Base-by-base conservation (phyloP, 441 rosid genomes). In the Gossypium davidsonii region DNA sequence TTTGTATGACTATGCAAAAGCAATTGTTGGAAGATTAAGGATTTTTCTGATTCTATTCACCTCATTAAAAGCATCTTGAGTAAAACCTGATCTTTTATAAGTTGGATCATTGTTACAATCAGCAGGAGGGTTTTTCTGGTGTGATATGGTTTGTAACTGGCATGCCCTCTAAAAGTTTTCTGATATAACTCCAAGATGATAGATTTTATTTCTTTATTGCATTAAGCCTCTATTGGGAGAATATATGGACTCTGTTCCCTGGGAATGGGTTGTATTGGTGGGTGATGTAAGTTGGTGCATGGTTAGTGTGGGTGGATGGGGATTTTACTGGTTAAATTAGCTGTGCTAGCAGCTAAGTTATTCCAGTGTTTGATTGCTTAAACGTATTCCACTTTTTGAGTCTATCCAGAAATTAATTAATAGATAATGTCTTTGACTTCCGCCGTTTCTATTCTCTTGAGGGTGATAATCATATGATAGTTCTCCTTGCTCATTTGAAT, bases 401-500 rank as follows among this genome's bases (percentile, higher is more conserved):
- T 42, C 48, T 42, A 42, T 11, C 4, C 14, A 42, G 48, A 10
- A 42, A 42, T 42, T 42, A 42, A 42, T 42, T 42, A 67, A 7
- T 67, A 46, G 39, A 66, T n/a, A 31, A 51, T 51, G 60, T 52
- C 60, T n/a, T 67, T 68, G 60, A 68, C 61, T 55, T 11, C 26
- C 48, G 52, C 48, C 46, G 7, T 8, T 68, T 68, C 6, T 51
- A 25, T 51, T 51, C 52, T 52, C 5, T 31, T 52, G 42, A 49
- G 48, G 49, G 17, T 51, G 26, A 18, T 53, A 31, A 53, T 31
- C 37, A 17, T 53, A 10, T 69, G 61, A 31, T 4, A 6, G 12
- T 46, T 25, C 26, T 11, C 23, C 60, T 28, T 68, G 49, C 62
- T 69, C 61, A 52, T 69, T 52, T 69, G 48, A 69, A 69, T 69